Base-by-base conservation (phyloP, 2,329 filamentous ascomycete genomes). In the Plectosphaerella sp. region DNA sequence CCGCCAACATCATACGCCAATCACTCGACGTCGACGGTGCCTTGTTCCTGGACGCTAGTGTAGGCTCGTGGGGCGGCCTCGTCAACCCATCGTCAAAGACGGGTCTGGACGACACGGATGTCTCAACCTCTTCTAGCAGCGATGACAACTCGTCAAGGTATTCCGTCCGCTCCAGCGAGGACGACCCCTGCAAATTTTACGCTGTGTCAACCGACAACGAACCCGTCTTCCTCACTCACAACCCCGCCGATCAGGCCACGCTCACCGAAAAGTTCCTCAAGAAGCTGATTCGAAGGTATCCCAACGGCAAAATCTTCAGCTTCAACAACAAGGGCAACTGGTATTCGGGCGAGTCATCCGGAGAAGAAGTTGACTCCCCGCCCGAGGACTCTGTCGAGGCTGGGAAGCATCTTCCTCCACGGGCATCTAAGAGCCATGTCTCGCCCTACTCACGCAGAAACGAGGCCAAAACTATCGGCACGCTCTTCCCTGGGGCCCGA, bases 241-340 rank as follows among this genome's bases (percentile, higher is more conserved):
- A 52, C 4, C 53, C 57, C 3, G 36, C 36, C 10, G 45, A 41
- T 12, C 51, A 58, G 4, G 54, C 59, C 18, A 58, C 61, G 2
- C 52, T 78, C 1, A 65, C 71, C 0, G 71, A 76, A 47, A 64
- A 58, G 5, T 68, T 75, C 12, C 62, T 80, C 6, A 64, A 64
- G 3, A 64, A 63, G 2, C 65, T 80, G 9, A 60, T 79, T 2
- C 68, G 68, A 5, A 64, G 70, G 3, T 75, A 80, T 52, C 76
- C 76, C 0, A 64, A 67, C 6, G 78, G 78, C 0, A 71, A 71
- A 52, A 67, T 78, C 1, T 79, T 77, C 52, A 74, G 72, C 48
- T 74, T 72, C 39, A 71, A 70, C 14, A 63, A 64, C 4, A 58
- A 67, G 14, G 75, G 73, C 1, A 61, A 65, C 9, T 52, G 72